phyloP scores from a whole-genome alignment of 176 grass and related monocot genomes.

The Pontederia crassipes region DNA sequence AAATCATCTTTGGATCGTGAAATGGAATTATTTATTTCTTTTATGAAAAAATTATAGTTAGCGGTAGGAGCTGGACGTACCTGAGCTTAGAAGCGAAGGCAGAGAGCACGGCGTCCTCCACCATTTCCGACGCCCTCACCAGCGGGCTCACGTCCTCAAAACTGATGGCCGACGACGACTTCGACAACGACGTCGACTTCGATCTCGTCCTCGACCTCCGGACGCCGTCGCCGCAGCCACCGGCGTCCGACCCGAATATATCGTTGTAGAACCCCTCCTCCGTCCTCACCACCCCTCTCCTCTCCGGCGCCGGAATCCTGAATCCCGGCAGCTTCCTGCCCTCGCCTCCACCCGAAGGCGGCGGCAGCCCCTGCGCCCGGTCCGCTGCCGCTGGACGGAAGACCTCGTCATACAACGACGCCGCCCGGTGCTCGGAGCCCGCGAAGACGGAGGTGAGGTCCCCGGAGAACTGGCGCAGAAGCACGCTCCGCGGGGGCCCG shows the following conservation, averaged over 20 bases:
- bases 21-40: no score
- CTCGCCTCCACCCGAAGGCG: no score
- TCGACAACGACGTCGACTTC: conserved; percentile 42
- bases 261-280: conserved; percentile 73
- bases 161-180: conserved; percentile 45
- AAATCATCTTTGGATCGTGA: no score
- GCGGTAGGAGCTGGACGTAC: conserved; percentile 8
- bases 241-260: conserved; percentile 51
- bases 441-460: not conserved
- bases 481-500: conserved; percentile 68
- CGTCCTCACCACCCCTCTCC: conserved; percentile 21
- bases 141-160: conserved; percentile 29
- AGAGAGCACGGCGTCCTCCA: conserved; percentile 38
- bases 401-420: conserved; percentile 6
- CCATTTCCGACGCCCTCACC: not conserved
- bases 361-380: no score
- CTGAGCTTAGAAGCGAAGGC: conserved; percentile 77
- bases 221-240: not conserved
- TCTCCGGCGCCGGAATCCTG: conserved; percentile 1
- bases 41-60: no score
- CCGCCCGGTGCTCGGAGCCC: not conserved
- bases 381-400: not conserved
- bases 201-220: conserved; percentile 52
- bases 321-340: no score
- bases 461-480: conserved; percentile 59